phyloP scores from a whole-genome alignment of 1,139 yeast genomes.

The Yamadazyma spencermartinsiae region DNA sequence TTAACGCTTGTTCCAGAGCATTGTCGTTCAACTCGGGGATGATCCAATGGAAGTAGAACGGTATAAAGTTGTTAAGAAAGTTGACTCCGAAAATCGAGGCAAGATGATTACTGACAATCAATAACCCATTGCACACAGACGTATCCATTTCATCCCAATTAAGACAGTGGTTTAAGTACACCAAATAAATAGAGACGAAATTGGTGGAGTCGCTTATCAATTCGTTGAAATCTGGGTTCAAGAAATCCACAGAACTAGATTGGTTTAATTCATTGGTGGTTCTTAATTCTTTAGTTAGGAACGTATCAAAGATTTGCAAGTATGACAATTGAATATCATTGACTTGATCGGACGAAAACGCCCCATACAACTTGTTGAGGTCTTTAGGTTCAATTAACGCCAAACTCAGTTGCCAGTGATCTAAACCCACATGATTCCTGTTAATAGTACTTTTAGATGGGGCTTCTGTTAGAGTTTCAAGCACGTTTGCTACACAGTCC shows the following conservation, averaged over 20 bases:
- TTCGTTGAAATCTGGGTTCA: conserved; percentile 38
- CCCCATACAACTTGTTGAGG: conserved; percentile 9
- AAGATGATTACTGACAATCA: conserved; percentile 28
- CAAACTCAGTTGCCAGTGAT: conserved; percentile 45
- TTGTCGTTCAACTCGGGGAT: conserved; percentile 10
- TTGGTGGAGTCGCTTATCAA: conserved; percentile 40
- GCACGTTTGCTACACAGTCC: conserved; percentile 34
- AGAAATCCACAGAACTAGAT: conserved; percentile 18
- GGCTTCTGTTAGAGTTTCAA: conserved; percentile 29
- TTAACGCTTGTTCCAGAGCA: background rate
- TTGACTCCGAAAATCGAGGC: conserved; percentile 44
- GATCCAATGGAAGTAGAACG: conserved; percentile 51
- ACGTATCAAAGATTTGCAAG: conserved; percentile 34
- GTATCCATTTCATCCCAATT: conserved; percentile 23
- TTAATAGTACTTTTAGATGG: conserved; percentile 30
- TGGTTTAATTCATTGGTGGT: conserved; percentile 2
- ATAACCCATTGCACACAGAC: conserved; percentile 23
- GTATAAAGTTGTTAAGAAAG: conserved; percentile 45
- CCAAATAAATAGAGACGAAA: conserved; percentile 34
- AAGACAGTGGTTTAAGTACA: conserved; percentile 35
- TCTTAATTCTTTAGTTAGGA: conserved; percentile 34
- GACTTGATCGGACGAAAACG: conserved; percentile 26
- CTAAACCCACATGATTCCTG: conserved; percentile 43
- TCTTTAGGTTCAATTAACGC: conserved; percentile 32
- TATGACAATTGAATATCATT: conserved; percentile 33